Evolutionary conservation across 345 rosid species (phyloP).

Genomic region (Populus deltoides): DNA sequence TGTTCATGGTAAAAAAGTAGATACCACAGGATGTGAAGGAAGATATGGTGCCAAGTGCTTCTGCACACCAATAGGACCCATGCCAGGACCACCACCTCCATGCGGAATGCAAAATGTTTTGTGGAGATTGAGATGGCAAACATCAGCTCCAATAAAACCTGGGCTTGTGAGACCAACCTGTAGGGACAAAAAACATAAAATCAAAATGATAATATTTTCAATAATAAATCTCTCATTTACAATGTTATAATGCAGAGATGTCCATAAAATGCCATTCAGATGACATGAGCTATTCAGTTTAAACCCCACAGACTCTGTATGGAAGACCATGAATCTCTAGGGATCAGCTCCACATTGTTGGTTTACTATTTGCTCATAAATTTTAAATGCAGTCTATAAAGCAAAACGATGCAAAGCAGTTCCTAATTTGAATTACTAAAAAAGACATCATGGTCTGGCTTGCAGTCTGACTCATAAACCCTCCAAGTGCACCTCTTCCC

Average conservation of each 20-base stretch:
- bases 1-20: conserved; percentile 10
- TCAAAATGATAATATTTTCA: neutral
- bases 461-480: neutral
- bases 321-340: neutral
- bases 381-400: neutral
- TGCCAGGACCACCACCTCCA: conserved; percentile 99
- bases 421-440: neutral
- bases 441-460: neutral
- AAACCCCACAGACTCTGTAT: neutral
- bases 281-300: neutral
- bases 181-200: conserved; percentile 1
- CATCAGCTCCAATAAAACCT: conserved; percentile 98
- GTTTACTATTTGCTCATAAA: neutral
- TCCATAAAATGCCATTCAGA: neutral
- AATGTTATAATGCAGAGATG: neutral
- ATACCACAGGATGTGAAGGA: conserved; percentile 98
- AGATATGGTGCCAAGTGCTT: conserved; percentile 91
- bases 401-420: neutral
- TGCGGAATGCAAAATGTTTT: conserved; percentile 98
- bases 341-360: neutral
- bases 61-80: conserved; percentile 99
- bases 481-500: neutral
- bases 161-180: conserved; percentile 98
- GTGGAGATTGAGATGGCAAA: conserved; percentile 98
- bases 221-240: neutral